Evolutionary conservation across 495 filamentous ascomycete species (phyloP), one percentile per base, ranked within the genome.

Genomic region (Daldinia childiae): DNA sequence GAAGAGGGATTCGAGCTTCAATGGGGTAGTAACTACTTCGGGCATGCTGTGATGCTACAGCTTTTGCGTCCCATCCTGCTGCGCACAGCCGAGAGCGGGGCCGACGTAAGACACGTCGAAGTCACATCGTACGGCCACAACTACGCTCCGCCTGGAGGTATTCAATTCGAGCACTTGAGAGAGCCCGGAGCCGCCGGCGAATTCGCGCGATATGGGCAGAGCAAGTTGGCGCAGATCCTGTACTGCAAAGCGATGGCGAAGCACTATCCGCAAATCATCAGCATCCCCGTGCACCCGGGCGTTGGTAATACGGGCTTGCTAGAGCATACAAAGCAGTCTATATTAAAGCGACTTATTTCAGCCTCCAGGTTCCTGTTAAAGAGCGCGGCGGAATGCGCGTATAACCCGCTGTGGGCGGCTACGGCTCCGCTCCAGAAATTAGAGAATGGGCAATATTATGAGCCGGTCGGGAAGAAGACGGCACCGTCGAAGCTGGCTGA

Each of bases 201-300:
- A 24, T 85, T 77, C 78, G 63, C 68, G 8, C 85, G 89, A n/a
- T 94, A 94, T 74, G 87, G 82, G 0, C 85, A 90, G 43, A 84
- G 82, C 68, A 93, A 94, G 78, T 81, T 92, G 4, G 88, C 91
- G 14, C 91, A 91, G 69, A 83, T 92, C 15, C 78, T 92, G 3
- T 89, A 86, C 64, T 83, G 87, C 1, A 70, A 78, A 3, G 85
- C 91, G 69, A 81, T 94, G 14, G 87, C 88, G 0, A 78, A 78
- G 15, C 83, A 84, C 3, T 82, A 90, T 73, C 88, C 88, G 0
- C 76, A 82, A 32, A 85, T 92, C 50, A 83, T 79, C 0, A 83
- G 82, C 9, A 79, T 90, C 0, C 72, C 89, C 0, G 81, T 93
- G 0, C 90, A 93, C 60, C 92, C 93, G 0, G 92, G 92, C 6